Evolutionary conservation across 2,329 filamentous ascomycete genomes (phyloP).

Genomic region (Amauroascus niger): DNA sequence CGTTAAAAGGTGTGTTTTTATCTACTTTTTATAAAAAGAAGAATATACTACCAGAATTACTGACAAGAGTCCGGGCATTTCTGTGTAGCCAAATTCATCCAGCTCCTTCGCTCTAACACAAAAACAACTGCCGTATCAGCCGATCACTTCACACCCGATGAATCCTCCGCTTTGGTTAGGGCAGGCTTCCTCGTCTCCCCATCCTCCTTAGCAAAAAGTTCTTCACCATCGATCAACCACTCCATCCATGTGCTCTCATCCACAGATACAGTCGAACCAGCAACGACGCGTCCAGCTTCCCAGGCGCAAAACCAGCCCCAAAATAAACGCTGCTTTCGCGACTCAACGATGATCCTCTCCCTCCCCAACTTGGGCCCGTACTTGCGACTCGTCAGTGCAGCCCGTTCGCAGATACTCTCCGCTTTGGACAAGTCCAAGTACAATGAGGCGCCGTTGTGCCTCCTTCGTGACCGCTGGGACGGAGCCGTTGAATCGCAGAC

Average conservation of each 20-base stretch:
- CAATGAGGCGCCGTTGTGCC: constrained; percentile 45
- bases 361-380: constrained; percentile 53
- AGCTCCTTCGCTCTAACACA: constrained; percentile 39
- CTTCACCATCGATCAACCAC: constrained; percentile 16
- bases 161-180: constrained; percentile 42
- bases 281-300: background rate
- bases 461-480: constrained; percentile 53
- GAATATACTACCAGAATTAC: background rate
- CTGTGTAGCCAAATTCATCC: constrained; percentile 41
- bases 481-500: constrained; percentile 46
- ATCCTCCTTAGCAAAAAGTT: constrained; percentile 32
- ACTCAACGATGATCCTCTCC: constrained; percentile 42
- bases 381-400: constrained; percentile 47
- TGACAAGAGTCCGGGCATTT: background rate
- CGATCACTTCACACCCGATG: constrained; percentile 37
- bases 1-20: constrained; percentile 27
- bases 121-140: constrained; percentile 40
- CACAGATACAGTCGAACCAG: too few species aligned
- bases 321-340: constrained; percentile 17
- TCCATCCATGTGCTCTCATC: background rate
- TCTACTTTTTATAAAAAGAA: too few species aligned
- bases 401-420: constrained; percentile 46
- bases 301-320: background rate
- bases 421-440: constrained; percentile 45
- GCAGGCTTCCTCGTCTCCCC: constrained; percentile 48